Conservation (phyloP, 108 stramenopile species). For the Skeletonema costatum region DNA sequence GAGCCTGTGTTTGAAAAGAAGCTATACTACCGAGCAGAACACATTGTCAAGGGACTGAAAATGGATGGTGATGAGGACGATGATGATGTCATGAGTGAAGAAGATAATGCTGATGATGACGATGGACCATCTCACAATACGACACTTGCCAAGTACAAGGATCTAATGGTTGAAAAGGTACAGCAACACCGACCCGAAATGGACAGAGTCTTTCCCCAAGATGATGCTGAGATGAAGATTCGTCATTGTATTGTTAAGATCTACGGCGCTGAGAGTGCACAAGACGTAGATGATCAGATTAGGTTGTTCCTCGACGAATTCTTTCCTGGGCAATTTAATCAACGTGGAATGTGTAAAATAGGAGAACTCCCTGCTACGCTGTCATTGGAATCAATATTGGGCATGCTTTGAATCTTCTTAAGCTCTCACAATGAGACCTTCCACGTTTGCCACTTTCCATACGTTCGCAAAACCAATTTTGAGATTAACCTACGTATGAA, state of each 20-base stretch:
- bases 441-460: too few relatives aligned
- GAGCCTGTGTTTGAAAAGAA: conserved; percentile 41
- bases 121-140: not conserved
- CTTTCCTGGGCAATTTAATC: conserved; percentile 9
- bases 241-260: conserved; percentile 14
- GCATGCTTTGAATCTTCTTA: too few relatives aligned
- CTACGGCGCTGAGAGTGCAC: not conserved
- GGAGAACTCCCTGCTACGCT: not conserved
- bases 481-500: too few relatives aligned
- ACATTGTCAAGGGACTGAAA: conserved; percentile 5
- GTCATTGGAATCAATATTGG: too few relatives aligned
- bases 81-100: conserved; percentile 25
- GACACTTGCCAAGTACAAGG: conserved; percentile 21
- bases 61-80: conserved; percentile 10
- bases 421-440: too few relatives aligned
- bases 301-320: conserved; percentile 18
- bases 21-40: conserved; percentile 33
- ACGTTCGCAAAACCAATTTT: too few relatives aligned
- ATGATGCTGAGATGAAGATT: conserved; percentile 8
- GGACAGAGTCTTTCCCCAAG: not conserved
- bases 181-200: not conserved
- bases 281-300: conserved; percentile 18
- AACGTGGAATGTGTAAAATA: not conserved
- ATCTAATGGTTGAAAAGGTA: conserved; percentile 21
- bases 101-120: not conserved